Percentiles rank a stretch among this genome's conserved stretches.
Conservation (phyloP, 2,329 filamentous ascomycete genomes). For the Sporothrix globosa region DNA sequence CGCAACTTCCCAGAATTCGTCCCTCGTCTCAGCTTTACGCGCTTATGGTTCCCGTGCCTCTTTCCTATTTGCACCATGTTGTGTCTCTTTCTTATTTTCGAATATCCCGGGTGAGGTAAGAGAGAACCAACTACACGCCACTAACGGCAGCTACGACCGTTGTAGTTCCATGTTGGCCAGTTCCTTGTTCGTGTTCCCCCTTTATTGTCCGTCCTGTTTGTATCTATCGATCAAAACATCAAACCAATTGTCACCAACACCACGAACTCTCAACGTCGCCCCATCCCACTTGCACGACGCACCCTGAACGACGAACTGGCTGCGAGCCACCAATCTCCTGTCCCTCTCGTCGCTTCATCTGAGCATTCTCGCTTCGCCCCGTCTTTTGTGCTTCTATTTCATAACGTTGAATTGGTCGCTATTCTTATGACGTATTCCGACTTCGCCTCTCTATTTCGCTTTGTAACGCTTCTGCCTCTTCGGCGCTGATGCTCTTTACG, state of each 20-base stretch:
- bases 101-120: conserved; percentile 1
- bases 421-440: not conserved
- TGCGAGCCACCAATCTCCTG: not conserved
- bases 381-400: not conserved
- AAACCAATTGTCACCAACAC: not conserved
- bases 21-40: not conserved
- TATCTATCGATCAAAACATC: not conserved
- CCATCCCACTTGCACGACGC: conserved; percentile 10
- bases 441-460: not conserved
- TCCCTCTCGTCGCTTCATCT: not conserved
- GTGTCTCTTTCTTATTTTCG: not conserved
- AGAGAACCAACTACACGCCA: not conserved
- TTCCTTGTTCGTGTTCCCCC: not conserved
- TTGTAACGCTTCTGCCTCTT: not conserved
- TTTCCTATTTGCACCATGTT: not conserved
- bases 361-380: not conserved
- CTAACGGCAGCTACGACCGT: conserved; percentile 11
- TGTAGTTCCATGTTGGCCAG: not conserved
- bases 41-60: not conserved
- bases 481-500: not conserved
- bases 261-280: not conserved
- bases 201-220: not conserved
- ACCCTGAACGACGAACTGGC: not conserved
- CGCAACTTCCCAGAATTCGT: not conserved
- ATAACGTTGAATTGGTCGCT: not conserved